A percentile compares a stretch with the other conserved stretches of the same genome.
Conservation (phyloP, 768 basidiomycete genomes). For the Termitomyces sp. region DNA sequence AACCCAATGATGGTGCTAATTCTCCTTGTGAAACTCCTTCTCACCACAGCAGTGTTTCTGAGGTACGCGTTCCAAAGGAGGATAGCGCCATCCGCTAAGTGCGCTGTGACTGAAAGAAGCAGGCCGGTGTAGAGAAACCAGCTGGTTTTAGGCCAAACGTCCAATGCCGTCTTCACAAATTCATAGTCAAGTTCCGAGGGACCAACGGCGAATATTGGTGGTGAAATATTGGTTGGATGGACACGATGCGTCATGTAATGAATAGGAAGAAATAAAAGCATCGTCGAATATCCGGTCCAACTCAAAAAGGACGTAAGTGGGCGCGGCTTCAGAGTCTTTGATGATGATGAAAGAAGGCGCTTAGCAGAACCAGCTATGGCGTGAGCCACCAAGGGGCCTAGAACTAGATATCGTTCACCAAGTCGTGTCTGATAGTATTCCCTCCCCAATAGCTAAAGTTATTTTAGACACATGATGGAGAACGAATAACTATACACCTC, state of each 20-base stretch:
- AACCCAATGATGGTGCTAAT: constrained; percentile 29
- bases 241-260: constrained; percentile 70
- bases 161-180: constrained; percentile 72
- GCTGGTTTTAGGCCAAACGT: constrained; percentile 57
- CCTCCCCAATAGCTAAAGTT: constrained; percentile 66
- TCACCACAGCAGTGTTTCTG: constrained; percentile 19
- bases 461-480: not conserved
- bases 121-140: constrained; percentile 64
- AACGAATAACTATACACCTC: constrained; percentile 17
- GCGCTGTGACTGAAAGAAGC: constrained; percentile 50
- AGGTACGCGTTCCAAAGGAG: constrained; percentile 51
- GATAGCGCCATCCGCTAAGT: constrained; percentile 57
- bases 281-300: constrained; percentile 58
- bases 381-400: constrained; percentile 66
- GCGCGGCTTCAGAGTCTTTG: constrained; percentile 26
- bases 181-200: constrained; percentile 82
- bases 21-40: constrained; percentile 12
- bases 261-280: constrained; percentile 57
- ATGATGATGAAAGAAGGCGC: constrained; percentile 50
- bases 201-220: constrained; percentile 55
- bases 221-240: constrained; percentile 38
- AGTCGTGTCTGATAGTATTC: constrained; percentile 81
- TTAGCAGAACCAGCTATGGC: constrained; percentile 54
- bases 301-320: constrained; percentile 43
- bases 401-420: constrained; percentile 65